A percentile compares a stretch with the other conserved stretches of the same genome.
Conservation (phyloP, 139 green algal species). For the Chlamydomonas sp. region DNA sequence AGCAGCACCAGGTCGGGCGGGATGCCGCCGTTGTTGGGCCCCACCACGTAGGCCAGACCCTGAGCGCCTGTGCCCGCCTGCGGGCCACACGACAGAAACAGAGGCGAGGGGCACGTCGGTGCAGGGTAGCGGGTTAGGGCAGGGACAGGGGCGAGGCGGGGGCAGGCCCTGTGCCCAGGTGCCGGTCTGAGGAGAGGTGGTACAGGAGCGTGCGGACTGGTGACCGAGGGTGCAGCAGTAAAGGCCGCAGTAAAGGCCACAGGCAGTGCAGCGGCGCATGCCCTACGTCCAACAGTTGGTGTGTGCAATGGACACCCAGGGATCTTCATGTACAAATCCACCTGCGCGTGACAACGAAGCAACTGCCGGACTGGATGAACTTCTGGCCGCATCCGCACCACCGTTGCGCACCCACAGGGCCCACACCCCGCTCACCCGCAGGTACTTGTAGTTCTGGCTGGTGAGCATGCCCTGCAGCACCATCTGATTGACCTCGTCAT, state of each 20-base stretch:
- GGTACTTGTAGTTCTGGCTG: slow-evolving; percentile 48
- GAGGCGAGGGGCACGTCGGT: too few species aligned
- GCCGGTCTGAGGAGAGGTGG: too few species aligned
- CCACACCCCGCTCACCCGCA: slow-evolving; percentile 7
- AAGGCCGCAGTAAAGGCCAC: too few species aligned
- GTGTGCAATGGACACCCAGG: too few species aligned
- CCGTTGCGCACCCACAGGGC: neutral
- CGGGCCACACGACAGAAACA: neutral
- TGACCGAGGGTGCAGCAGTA: too few species aligned
- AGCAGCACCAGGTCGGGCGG: slow-evolving; percentile 59
- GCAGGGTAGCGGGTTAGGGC: neutral
- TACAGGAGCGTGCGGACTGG: too few species aligned
- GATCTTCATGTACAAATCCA: too few species aligned
- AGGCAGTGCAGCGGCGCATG: too few species aligned
- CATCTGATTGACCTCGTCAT: slow-evolving; percentile 63
- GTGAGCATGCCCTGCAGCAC: slow-evolving; percentile 56
- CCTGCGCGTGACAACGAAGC: too few species aligned
- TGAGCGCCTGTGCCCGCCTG: slow-evolving; percentile 45
- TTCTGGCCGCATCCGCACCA: neutral
- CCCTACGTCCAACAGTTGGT: too few species aligned
- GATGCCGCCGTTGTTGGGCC: slow-evolving; percentile 9
- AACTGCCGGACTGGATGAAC: too few species aligned
- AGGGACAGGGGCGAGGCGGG: neutral
- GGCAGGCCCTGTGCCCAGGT: neutral
- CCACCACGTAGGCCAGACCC: slow-evolving; percentile 36